phyloP scores from a whole-genome alignment of 2,329 filamentous ascomycete species.

The Fusarium siculi region DNA sequence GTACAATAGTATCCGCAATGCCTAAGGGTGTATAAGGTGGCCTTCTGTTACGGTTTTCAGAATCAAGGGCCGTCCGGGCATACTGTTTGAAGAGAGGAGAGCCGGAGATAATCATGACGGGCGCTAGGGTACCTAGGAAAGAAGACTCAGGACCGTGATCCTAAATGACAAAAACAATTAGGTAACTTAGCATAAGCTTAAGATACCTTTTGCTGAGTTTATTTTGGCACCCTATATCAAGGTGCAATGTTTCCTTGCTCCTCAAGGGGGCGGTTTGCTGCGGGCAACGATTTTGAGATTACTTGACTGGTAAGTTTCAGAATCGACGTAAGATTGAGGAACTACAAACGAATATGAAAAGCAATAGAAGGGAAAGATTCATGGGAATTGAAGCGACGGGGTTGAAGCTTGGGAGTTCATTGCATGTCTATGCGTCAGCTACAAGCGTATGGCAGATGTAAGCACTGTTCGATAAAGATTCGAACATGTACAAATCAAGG shows the following conservation, averaged over 20 bases:
- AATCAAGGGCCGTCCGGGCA: slow-evolving; percentile 34
- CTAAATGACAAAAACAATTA: no score
- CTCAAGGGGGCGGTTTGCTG: not conserved
- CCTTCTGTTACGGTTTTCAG: not conserved
- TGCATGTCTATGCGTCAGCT: not conserved
- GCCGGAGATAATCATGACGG: slow-evolving; percentile 40
- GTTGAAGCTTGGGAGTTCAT: not conserved
- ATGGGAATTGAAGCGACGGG: not conserved
- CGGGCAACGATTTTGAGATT: not conserved
- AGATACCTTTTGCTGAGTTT: no score
- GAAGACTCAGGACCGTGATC: no score
- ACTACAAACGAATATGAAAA: not conserved
- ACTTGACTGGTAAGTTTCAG: not conserved
- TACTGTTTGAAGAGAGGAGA: slow-evolving; percentile 43
- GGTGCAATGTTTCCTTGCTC: no score
- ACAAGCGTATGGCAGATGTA: slow-evolving; percentile 7
- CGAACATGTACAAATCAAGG: not conserved
- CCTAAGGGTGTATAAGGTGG: slow-evolving; percentile 9
- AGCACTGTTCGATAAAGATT: slow-evolving; percentile 1
- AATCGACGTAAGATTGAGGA: not conserved
- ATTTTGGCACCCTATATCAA: no score
- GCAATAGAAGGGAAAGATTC: not conserved
- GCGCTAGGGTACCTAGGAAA: no score
- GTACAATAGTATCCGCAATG: slow-evolving; percentile 45
- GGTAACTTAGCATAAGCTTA: no score